Percentiles rank a stretch among this genome's conserved stretches.
phyloP scores from a whole-genome alignment of 2,329 filamentous ascomycete genomes.

The Fusarium transvaalense region DNA sequence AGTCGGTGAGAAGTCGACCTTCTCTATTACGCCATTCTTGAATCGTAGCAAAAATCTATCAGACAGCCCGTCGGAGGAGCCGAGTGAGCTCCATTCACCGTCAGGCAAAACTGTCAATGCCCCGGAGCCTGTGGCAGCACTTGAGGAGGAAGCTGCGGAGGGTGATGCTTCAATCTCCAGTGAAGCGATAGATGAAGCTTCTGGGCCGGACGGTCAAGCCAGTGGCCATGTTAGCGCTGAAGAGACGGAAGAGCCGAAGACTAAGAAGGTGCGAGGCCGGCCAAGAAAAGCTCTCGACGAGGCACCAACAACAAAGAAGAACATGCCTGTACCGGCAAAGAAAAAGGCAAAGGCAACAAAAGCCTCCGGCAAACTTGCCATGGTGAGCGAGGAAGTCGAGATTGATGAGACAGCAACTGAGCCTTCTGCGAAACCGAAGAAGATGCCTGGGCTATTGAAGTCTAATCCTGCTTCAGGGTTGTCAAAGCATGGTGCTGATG shows the following conservation, averaged over 20 bases:
- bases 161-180: constrained; percentile 19
- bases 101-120: constrained; percentile 27
- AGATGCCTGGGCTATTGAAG: constrained; percentile 28
- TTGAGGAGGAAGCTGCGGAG: constrained; percentile 47
- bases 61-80: constrained; percentile 50
- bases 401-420: constrained; percentile 51
- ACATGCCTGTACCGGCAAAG: constrained; percentile 54
- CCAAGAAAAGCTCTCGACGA: constrained; percentile 61
- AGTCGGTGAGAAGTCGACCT: constrained; percentile 87
- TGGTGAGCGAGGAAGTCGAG: constrained; percentile 56
- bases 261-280: constrained; percentile 59
- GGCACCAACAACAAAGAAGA: constrained; percentile 60
- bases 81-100: constrained; percentile 46
- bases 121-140: constrained; percentile 52
- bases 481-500: constrained; percentile 36
- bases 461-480: constrained; percentile 15
- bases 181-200: constrained; percentile 23
- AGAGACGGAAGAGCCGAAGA: constrained; percentile 35
- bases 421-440: constrained; percentile 22
- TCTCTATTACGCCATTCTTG: constrained; percentile 94
- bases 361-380: constrained; percentile 51
- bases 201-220: constrained; percentile 18
- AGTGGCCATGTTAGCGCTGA: constrained; percentile 10
- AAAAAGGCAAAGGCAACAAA: constrained; percentile 52
- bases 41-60: constrained; percentile 75